A percentile compares a stretch with the other conserved stretches of the same genome.
phyloP scores from a whole-genome alignment of 345 rosid genomes.

The Iberis pinnata region DNA sequence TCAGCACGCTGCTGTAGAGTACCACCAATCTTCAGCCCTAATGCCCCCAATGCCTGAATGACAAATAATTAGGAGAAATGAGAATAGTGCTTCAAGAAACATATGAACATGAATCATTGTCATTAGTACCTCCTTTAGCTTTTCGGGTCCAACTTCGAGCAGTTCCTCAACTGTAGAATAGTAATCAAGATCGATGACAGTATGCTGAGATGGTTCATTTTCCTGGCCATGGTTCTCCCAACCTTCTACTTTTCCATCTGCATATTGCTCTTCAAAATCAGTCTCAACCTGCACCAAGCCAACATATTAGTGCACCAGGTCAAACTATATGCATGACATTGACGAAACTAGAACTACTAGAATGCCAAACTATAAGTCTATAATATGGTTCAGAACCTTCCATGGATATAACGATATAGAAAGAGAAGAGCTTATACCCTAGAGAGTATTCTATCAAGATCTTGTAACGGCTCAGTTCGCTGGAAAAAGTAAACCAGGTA shows the following conservation, averaged over 20 bases:
- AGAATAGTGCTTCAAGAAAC: neutral
- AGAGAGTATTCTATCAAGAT: conserved; percentile 69
- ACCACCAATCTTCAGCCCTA: conserved; percentile 91
- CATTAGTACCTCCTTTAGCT: conserved; percentile 74
- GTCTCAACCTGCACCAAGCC: conserved; percentile 44
- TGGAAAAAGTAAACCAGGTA: conserved; percentile 70
- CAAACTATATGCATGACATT: conserved; percentile 4
- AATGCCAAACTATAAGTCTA: neutral
- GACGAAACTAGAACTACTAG: conserved; percentile 11
- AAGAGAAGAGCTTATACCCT: conserved; percentile 40
- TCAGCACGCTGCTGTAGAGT: conserved; percentile 86
- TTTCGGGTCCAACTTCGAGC: conserved; percentile 84
- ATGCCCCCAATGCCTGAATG: conserved; percentile 69
- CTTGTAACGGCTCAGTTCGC: conserved; percentile 92
- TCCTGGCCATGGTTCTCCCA: conserved; percentile 57
- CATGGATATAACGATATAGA: neutral
- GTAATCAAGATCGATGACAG: conserved; percentile 75
- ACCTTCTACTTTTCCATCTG: conserved; percentile 42
- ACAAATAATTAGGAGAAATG: conserved; percentile 6
- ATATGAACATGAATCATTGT: conserved; percentile 5
- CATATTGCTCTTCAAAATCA: conserved; percentile 82
- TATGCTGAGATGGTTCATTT: conserved; percentile 47
- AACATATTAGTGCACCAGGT: conserved; percentile 6
- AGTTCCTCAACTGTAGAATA: conserved; percentile 86
- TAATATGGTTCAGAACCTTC: neutral